Base-by-base conservation (phyloP, 2,329 filamentous ascomycete species). In the Talaromyces sp. region DNA sequence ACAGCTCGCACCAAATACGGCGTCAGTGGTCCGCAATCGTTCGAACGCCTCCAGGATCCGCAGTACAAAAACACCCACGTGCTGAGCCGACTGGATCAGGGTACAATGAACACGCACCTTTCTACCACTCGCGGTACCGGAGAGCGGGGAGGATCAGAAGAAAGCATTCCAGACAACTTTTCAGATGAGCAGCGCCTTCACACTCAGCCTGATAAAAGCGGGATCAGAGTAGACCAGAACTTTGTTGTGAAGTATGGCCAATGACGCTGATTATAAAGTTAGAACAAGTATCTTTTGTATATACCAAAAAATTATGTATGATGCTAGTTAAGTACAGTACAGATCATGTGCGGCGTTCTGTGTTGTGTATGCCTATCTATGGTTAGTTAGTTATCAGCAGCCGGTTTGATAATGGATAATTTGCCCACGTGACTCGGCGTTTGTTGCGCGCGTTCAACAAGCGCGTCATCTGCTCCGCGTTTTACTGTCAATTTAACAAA, bases 401-500 rank as follows among this genome's bases (percentile, higher is more conserved):
- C 12, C 44, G 44, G 1, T 23, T 12, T 48, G 23, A 50, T 31
- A 50, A 35, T 18, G 25, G 23, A 33, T 11, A 18, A 60, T 21
- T 21, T 8, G 2, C 1, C 25, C 61, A 63, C 61, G 61, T 63
- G 61, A 63, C 61, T 33, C 46, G 56, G 61, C 61, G 61, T 60
- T 60, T 46, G 35, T 57, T 31, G 61, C 33, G 44, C 61, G 61
- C 55, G 54, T 63, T 56, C 18, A n/a, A 11, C 21, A 16, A 58
- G 7, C 54, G 54, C 60, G 60, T 62, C 25, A 46, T 60, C 33
- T 25, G 23, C 37, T 33, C 59, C 50, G 60, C 60, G 60, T 61
- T 57, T 62, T 28, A 28, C n/a, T 25, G 9, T 37, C 42, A 18
- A 44, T 44, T 44, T 44, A 31, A 52, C 46, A 46, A 46, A 46